Evolutionary conservation across 768 basidiomycete species (phyloP).

Genomic region (Psilocybe tampanensis): DNA sequence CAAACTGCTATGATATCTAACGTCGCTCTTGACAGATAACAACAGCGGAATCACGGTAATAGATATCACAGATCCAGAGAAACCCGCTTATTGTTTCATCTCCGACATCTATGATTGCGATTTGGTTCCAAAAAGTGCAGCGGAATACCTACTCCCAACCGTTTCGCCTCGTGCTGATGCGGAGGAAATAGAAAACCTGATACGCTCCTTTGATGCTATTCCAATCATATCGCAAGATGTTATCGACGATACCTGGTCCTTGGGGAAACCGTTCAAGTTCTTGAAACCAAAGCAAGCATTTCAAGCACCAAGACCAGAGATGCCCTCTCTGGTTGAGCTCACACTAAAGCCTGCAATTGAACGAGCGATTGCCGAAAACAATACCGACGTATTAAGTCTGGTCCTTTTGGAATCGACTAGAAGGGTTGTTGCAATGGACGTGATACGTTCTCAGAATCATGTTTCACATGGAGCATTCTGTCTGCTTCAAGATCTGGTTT

Average conservation of each 20-base stretch:
- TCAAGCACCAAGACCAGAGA: not conserved
- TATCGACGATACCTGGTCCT: not conserved
- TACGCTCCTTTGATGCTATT: not conserved
- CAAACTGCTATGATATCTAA: not conserved
- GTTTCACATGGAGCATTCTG: not conserved
- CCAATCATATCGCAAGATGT: not conserved
- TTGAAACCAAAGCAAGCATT: not conserved
- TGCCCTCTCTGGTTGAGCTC: not conserved
- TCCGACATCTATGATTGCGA: not conserved
- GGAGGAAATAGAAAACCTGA: not conserved
- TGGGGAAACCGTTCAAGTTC: not conserved
- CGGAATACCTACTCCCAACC: not conserved
- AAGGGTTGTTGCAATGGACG: not conserved
- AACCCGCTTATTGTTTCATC: constrained; percentile 31
- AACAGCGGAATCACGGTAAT: constrained; percentile 37
- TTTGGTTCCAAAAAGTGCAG: not conserved
- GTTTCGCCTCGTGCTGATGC: too few relatives aligned
- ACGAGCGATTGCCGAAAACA: not conserved
- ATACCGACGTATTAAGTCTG: not conserved
- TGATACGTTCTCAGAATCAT: not conserved
- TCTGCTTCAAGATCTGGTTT: not conserved
- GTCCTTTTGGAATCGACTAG: not conserved
- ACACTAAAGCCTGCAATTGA: not conserved
- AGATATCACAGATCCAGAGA: constrained; percentile 31
- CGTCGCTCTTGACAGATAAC: constrained; percentile 21